Evolutionary conservation across 257 asterid species (phyloP), one percentile per base, ranked within the genome.

Genomic region (Thymus quinquecostatus): DNA sequence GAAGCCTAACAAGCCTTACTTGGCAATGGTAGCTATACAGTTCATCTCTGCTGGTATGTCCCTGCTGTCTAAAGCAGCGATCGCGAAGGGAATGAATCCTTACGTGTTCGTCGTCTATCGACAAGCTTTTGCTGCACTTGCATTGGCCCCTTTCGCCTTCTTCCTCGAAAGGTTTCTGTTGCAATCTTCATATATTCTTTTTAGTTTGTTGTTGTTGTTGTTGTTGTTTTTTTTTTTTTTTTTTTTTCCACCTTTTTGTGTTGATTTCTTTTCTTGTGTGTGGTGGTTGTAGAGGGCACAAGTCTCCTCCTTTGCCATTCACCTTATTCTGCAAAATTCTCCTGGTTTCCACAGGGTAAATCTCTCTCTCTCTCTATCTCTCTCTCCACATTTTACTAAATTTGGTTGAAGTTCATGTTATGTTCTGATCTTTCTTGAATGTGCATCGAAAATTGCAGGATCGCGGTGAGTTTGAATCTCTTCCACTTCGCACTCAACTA

Each of bases 61-160:
- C 41, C 32, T 82, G 56, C 44, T 79, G 32, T 79, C 87, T 33
- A 82, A 82, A 63, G 84, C 79, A 33, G 81, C 87, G 7, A 74
- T 82, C 11, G 63, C 80, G 0, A 56, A 38, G 43, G 87, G 87
- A 14, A 83, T 80, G 84, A 77, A 74, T 30, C 76, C 87, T 44
- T 63, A 69, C 27, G 84, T 82, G 4, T 82, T 79, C 47, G 86
- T 82, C 5, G 78, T 75, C 14, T 82, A 82, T 59, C 72, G 84
- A 5, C 87, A 79, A 74, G 81, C 73, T 5, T 67, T 80, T 32
- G 87, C 87, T 21, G 59, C 87, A 0, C 30, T 82, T 33, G 66
- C 75, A 3, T 67, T 83, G 63, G 72, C 75, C 64, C 87, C 87
- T 6, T 70, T 83, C 10, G 82, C 84, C 29, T 55, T 77, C 72